These are phyloP conservation scores for Fusarium heterosporum DNA, from an alignment of 2,329 filamentous ascomycete species.

Conservation along the genomic window DNA sequence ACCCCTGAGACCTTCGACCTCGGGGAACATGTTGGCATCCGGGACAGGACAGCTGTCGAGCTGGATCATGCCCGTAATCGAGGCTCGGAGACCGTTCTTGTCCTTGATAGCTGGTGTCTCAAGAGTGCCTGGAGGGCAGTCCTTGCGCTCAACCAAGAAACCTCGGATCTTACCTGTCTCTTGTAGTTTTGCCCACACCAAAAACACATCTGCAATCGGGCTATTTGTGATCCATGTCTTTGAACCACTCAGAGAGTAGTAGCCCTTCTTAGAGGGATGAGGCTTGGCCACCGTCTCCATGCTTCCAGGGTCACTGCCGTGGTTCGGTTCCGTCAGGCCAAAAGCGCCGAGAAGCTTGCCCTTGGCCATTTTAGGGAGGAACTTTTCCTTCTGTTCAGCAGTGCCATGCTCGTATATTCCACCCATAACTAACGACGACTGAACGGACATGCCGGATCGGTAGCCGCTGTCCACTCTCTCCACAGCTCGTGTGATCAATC, in stretches of 20 bases:
- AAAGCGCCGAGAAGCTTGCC: slow-evolving; percentile 87
- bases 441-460: slow-evolving; percentile 91
- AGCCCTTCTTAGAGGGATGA: slow-evolving; percentile 85
- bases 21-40: slow-evolving; percentile 92
- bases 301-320: slow-evolving; percentile 89
- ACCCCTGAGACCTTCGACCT: slow-evolving; percentile 85
- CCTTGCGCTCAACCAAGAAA: slow-evolving; percentile 86
- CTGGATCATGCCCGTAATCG: slow-evolving; percentile 97
- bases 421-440: slow-evolving; percentile 93
- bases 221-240: slow-evolving; percentile 99
- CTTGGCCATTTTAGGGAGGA: slow-evolving; percentile 82
- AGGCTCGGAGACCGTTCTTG: slow-evolving; percentile 93
- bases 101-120: slow-evolving; percentile 93
- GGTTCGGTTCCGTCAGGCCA: slow-evolving; percentile 91
- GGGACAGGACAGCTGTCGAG: slow-evolving; percentile 91
- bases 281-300: slow-evolving; percentile 91
- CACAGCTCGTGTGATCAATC: slow-evolving; percentile 88
- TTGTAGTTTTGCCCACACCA: slow-evolving; percentile 94
- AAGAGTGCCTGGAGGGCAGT: slow-evolving; percentile 87
- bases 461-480: slow-evolving; percentile 93
- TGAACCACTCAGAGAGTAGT: slow-evolving; percentile 80
- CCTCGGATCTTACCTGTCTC: slow-evolving; percentile 94
- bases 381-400: slow-evolving; percentile 87
- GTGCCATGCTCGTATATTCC: slow-evolving; percentile 89
- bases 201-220: slow-evolving; percentile 84